Evolutionary conservation across 345 rosid genomes (phyloP).

Genomic region (Punica granatum): DNA sequence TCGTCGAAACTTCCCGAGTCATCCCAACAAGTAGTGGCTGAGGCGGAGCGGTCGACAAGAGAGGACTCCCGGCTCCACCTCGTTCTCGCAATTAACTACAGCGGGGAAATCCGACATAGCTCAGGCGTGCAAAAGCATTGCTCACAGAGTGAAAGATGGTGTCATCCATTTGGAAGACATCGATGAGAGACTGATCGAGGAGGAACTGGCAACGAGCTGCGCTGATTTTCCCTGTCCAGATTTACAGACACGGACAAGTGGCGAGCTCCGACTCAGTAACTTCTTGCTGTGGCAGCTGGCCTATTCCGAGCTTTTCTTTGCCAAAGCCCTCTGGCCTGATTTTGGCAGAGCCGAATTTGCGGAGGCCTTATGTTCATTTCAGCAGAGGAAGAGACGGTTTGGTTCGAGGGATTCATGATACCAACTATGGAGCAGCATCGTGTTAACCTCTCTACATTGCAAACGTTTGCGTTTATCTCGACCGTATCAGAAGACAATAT

Average conservation of each 20-base stretch:
- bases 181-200: constrained; percentile 46
- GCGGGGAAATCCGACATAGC: constrained; percentile 61
- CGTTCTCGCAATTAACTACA: constrained; percentile 64
- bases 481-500: too few relatives aligned
- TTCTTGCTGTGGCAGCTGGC: constrained; percentile 79
- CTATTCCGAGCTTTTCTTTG: constrained; percentile 67
- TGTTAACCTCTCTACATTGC: too few relatives aligned
- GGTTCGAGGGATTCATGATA: constrained; percentile 40
- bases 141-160: constrained; percentile 42
- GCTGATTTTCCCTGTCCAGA: constrained; percentile 58
- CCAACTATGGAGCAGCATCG: too few relatives aligned
- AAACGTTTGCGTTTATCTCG: too few relatives aligned
- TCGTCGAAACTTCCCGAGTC: constrained; percentile 43
- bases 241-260: constrained; percentile 61
- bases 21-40: constrained; percentile 21
- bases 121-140: constrained; percentile 62
- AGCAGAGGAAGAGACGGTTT: constrained; percentile 61
- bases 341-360: constrained; percentile 49
- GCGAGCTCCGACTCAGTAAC: constrained; percentile 71
- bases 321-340: constrained; percentile 65
- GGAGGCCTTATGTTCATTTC: constrained; percentile 55
- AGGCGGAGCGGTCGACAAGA: constrained; percentile 44
- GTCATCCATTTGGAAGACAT: constrained; percentile 42
- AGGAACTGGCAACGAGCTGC: constrained; percentile 55
- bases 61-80: constrained; percentile 44